Evolutionary conservation across 805 yeast genomes (phyloP).

Genomic region (Saccharomycopsis fibuligera): DNA sequence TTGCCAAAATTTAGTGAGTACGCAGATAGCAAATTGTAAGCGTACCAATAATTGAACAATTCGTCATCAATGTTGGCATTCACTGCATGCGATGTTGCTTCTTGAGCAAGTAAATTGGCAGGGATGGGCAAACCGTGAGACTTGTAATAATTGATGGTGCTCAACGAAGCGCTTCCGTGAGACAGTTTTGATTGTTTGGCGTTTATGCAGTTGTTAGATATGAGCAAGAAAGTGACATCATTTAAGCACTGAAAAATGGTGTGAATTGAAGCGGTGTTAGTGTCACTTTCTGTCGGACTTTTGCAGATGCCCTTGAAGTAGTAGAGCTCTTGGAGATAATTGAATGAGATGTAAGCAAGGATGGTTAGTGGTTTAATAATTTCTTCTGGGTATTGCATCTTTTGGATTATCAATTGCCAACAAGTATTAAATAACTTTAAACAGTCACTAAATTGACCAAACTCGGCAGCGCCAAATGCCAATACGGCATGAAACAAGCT

Average conservation of each 20-base stretch:
- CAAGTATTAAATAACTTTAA: constrained; percentile 36
- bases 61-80: constrained; percentile 20
- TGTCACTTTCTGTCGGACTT: background rate
- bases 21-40: constrained; percentile 40
- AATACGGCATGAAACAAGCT: constrained; percentile 39
- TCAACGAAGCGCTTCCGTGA: constrained; percentile 52
- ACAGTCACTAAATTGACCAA: constrained; percentile 31
- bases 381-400: constrained; percentile 28
- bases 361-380: constrained; percentile 42
- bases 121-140: constrained; percentile 44
- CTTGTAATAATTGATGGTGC: constrained; percentile 43
- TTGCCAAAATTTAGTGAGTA: constrained; percentile 35
- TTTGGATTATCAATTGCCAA: constrained; percentile 35
- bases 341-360: constrained; percentile 37
- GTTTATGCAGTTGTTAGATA: constrained; percentile 28
- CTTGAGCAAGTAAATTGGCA: constrained; percentile 27
- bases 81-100: constrained; percentile 8
- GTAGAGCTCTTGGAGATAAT: constrained; percentile 29
- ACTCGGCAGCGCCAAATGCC: constrained; percentile 39
- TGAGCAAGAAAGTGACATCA: constrained; percentile 38
- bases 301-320: constrained; percentile 5
- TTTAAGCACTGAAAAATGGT: constrained; percentile 44
- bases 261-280: constrained; percentile 34
- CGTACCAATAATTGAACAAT: constrained; percentile 37
- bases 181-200: constrained; percentile 22